Evolutionary conservation across 176 grass and related monocot genomes (phyloP).

Genomic region (Otatea glauca): DNA sequence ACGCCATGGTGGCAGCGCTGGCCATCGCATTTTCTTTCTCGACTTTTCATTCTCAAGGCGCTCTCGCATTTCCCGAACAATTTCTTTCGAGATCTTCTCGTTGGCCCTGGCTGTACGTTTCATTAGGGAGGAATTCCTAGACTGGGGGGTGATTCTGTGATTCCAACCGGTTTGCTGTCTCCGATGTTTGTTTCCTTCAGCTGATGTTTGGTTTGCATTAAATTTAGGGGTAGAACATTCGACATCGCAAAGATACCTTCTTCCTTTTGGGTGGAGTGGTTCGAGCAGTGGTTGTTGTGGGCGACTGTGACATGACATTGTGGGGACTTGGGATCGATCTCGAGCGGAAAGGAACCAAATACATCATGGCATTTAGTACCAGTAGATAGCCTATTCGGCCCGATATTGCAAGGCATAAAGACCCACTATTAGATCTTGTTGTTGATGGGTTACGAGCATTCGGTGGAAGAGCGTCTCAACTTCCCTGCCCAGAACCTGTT

Average conservation of each 20-base stretch:
- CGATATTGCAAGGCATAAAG: constrained; percentile 18
- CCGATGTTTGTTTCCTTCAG: background rate
- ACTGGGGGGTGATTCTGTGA: background rate
- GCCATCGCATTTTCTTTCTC: background rate
- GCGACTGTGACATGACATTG: constrained; percentile 30
- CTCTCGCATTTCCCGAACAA: background rate
- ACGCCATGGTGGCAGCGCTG: background rate
- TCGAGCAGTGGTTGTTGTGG: constrained; percentile 1
- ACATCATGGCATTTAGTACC: constrained; percentile 38
- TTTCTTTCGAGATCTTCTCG: background rate
- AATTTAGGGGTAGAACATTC: background rate
- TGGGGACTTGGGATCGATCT: constrained; percentile 9
- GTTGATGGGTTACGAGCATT: constrained; percentile 5
- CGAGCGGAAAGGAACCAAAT: constrained; percentile 30
- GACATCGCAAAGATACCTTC: background rate
- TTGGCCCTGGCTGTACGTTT: background rate
- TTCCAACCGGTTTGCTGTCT: background rate
- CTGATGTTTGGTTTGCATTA: background rate
- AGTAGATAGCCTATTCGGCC: constrained; percentile 28
- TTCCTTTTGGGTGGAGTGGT: constrained; percentile 17
- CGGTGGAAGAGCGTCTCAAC: background rate
- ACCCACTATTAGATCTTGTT: constrained; percentile 27
- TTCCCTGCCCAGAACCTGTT: background rate
- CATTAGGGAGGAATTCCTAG: background rate
- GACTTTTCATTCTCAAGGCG: background rate